Evolutionary conservation across 495 filamentous ascomycete species (phyloP), one percentile per base, ranked within the genome.

Genomic region (Parathielavia hyrcaniae): DNA sequence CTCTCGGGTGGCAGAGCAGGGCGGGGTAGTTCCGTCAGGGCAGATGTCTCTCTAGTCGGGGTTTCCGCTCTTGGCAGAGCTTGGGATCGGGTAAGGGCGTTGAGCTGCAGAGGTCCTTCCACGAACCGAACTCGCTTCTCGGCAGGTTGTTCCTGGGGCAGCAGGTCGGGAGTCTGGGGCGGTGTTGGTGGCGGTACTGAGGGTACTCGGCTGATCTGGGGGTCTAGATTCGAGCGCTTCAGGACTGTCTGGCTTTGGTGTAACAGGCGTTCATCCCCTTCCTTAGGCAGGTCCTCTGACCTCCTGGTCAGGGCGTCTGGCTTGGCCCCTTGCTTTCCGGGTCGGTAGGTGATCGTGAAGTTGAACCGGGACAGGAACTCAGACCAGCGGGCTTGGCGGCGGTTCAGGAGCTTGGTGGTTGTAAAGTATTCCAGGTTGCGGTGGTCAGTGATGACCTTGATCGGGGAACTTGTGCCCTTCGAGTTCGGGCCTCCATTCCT

Each of bases 391-490:
- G 26, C 47, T 30, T 62, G 39, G 0, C 43, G 41, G 23, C 40
- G 9, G 6, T 23, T 45, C 12, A 53, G 49, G 0, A 13, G 12
- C 13, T 49, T 53, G 0, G 8, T 48, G 0, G 49, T 43, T 0
- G 36, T 30, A 39, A 60, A 60, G 3, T n/a, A 19, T 36, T 38
- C n/a, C 0, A 60, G 30, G 13, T 60, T 60, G 46, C 55, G 50
- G 23, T 60, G 34, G 19, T 60, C 45, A 3, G 52, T 50, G 4
- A 49, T 43, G 13, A 60, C 38, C 10, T 55, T 11, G 20, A 60
- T n/a, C n/a, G 17, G 2, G 1, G 11, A 6, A 50, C 14, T 0
- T 13, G 14, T 0, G 51, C 43, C 56, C 41, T 14, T 19, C 53
- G 0, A 63, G 43, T 7, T 57, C 54, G 2, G 8, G 52, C 6